Conservation (phyloP, 768 basidiomycete genomes). For the Obba rivulosa region DNA sequence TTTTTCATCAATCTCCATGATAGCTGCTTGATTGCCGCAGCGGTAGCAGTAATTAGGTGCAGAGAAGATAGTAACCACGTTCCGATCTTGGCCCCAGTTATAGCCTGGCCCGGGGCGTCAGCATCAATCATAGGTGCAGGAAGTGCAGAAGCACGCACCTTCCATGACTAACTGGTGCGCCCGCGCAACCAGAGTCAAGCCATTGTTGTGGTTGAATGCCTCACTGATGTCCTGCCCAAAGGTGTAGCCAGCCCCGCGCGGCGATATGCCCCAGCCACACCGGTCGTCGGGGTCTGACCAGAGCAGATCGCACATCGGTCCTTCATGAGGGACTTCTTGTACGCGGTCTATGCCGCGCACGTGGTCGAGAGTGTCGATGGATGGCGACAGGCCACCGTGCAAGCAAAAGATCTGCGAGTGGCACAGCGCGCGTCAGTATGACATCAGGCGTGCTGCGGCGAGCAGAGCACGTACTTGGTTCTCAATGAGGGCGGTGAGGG, state of each 20-base stretch:
- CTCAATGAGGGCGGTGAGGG: constrained; percentile 95
- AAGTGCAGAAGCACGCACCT: constrained; percentile 44
- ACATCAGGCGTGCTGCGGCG: no score
- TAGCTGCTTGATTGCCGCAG: constrained; percentile 98
- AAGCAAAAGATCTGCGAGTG: constrained; percentile 91
- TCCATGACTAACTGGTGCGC: constrained; percentile 98
- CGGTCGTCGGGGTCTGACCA: constrained; percentile 99
- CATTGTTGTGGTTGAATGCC: constrained; percentile 99
- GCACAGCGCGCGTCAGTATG: neutral
- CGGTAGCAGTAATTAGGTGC: constrained; percentile 99
- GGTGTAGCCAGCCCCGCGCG: constrained; percentile 97
- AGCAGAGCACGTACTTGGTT: constrained; percentile 76
- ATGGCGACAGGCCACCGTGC: constrained; percentile 95
- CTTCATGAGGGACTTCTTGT: constrained; percentile 99
- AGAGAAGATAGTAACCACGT: constrained; percentile 99
- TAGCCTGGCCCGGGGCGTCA: constrained; percentile 45
- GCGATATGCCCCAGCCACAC: constrained; percentile 99
- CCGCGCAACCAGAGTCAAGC: constrained; percentile 89
- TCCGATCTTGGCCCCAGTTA: constrained; percentile 98
- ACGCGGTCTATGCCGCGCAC: constrained; percentile 98
- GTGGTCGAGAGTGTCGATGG: constrained; percentile 99
- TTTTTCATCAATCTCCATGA: constrained; percentile 99
- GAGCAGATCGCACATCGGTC: constrained; percentile 98
- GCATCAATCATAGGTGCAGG: constrained; percentile 1
- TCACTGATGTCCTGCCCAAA: constrained; percentile 99